These are phyloP conservation scores for Eutrema salsugineum DNA, from an alignment of 441 rosid species.

Conservation along the genomic window DNA sequence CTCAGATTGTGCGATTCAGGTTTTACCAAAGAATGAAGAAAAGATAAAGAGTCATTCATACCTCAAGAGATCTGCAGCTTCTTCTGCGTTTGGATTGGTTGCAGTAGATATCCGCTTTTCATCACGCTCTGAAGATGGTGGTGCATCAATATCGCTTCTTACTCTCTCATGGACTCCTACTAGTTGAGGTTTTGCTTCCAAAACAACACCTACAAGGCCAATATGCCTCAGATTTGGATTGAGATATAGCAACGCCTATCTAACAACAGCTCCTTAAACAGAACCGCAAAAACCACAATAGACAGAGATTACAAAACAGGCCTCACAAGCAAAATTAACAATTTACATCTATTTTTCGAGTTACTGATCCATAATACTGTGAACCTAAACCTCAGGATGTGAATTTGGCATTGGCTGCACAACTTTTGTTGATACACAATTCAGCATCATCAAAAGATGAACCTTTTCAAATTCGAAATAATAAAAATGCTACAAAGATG, in stretches of 20 bases:
- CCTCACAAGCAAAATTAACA: neutral
- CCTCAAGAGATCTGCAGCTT: conserved; percentile 90
- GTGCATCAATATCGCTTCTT: conserved; percentile 70
- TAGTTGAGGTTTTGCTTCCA: conserved; percentile 82
- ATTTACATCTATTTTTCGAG: neutral
- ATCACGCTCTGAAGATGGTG: conserved; percentile 47
- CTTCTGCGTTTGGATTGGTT: conserved; percentile 81
- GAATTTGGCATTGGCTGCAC: neutral
- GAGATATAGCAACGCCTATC: no score
- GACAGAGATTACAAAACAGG: neutral
- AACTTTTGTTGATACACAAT: neutral
- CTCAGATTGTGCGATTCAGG: neutral
- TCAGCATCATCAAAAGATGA: neutral
- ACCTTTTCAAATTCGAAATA: neutral
- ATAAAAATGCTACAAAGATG: neutral
- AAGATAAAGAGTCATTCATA: conserved; percentile 7
- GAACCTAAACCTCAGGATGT: neutral
- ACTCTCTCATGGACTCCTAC: conserved; percentile 89
- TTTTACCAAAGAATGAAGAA: neutral
- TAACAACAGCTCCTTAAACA: no score
- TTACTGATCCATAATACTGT: neutral
- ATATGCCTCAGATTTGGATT: neutral
- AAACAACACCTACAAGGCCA: conserved; percentile 54
- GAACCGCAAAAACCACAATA: neutral
- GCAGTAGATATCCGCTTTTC: conserved; percentile 61